A percentile compares a stretch with the other conserved stretches of the same genome.
These are phyloP conservation scores for Aspergillus neotritici DNA, from an alignment of 2,329 filamentous ascomycete genomes.

Conservation along the genomic window DNA sequence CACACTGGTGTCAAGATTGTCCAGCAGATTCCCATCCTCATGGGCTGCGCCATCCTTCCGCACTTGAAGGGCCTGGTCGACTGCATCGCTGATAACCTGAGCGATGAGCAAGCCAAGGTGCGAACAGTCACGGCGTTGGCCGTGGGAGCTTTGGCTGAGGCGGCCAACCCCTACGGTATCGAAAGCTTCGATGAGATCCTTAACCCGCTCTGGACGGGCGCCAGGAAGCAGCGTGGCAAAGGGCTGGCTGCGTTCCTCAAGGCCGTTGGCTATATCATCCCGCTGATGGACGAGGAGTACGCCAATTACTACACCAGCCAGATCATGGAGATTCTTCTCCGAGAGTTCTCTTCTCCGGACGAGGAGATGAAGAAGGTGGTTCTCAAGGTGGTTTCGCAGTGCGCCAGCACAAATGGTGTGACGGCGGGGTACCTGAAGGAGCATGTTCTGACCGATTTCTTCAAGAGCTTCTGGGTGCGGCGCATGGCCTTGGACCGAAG, in stretches of 20 bases:
- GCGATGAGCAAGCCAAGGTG: slow-evolving; percentile 97
- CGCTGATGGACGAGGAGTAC: slow-evolving; percentile 98
- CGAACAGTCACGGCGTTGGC: slow-evolving; percentile 92
- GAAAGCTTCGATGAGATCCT: slow-evolving; percentile 98
- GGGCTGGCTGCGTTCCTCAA: slow-evolving; percentile 93
- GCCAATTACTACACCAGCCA: slow-evolving; percentile 98
- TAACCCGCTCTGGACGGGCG: slow-evolving; percentile 94
- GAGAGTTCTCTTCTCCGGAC: slow-evolving; percentile 93
- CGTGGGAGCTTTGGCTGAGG: slow-evolving; percentile 90
- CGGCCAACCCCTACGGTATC: slow-evolving; percentile 96
- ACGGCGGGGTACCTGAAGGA: slow-evolving; percentile 93
- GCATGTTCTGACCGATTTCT: slow-evolving; percentile 90
- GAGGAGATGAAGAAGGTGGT: slow-evolving; percentile 99
- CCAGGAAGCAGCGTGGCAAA: slow-evolving; percentile 92
- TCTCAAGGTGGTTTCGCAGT: slow-evolving; percentile 93
- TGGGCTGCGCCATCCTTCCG: slow-evolving; percentile 94
- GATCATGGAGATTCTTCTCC: slow-evolving; percentile 96
- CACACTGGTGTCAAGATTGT: slow-evolving; percentile 99
- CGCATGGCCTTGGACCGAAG: slow-evolving; percentile 96
- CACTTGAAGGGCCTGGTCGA: slow-evolving; percentile 95
- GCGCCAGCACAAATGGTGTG: slow-evolving; percentile 88
- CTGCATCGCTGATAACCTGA: slow-evolving; percentile 90
- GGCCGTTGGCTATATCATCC: slow-evolving; percentile 96
- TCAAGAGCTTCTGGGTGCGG: slow-evolving; percentile 97
- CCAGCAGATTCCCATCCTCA: slow-evolving; percentile 96